Evolutionary conservation across 2,329 filamentous ascomycete genomes (phyloP), one percentile per base, ranked within the genome.

Genomic region (Chalara sp.): DNA sequence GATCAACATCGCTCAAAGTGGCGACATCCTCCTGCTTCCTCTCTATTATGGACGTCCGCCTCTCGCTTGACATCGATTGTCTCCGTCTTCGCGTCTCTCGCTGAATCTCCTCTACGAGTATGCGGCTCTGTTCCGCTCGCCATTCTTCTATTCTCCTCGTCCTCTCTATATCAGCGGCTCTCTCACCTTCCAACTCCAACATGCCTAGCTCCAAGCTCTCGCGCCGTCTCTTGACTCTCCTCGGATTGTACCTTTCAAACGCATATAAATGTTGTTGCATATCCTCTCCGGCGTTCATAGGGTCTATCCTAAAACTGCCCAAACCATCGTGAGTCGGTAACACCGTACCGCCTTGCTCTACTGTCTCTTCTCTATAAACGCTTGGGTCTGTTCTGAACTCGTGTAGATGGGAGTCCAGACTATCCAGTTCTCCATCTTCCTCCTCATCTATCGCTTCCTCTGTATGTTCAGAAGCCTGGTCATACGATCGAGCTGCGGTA

Each of bases 301-400:
- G 64, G 70, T 88, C 66, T 63, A 88, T 54, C 68, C 75, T 80
- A 67, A 99, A 99, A 6, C 86, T 88, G 5, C 93, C 93, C 44
- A 97, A 70, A 1, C 93, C 93, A 72, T 99, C 91, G 64, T 99
- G 93, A 1, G 84, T 81, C 0, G 93, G 93, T n/a, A 99, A 77
- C 2, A 96, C 81, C 0, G 87, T 83, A 44, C 58, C 58, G 6
- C 48, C 44, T n/a, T 60, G 56, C 21, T 53, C 50, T 7, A 49
- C 42, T 21, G 52, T 51, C 29, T 42, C 51, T 13, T 42, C 43
- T 21, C 56, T 52, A 51, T 63, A 64, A 1, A 62, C 52, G 49
- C 62, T 65, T 2, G 61, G 56, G 12, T 78, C 74, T 43, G 89
- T 83, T 47, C 89, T 82, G 64, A 96, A 96, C 42, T 90, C 91